Base-by-base conservation (phyloP, 805 yeast species). In the Saccharomycopsis vini region DNA sequence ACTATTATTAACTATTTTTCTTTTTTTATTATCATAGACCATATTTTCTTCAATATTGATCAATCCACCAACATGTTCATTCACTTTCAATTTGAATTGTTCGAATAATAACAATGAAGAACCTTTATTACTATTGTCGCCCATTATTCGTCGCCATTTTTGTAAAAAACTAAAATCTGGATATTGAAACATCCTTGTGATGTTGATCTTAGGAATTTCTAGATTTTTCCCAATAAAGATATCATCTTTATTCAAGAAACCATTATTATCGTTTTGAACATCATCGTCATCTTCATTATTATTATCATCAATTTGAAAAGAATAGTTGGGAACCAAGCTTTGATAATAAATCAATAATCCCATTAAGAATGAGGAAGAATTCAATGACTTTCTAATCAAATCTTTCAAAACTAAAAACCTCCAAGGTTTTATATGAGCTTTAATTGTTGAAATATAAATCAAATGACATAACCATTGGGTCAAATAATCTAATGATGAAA, bases 381-480 rank as follows among this genome's bases (percentile, higher is more conserved):
- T 22, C 16, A 23, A 10, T 5, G 39, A 36, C 10, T 19, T n/a
- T 10, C 16, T 20, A 9, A 26, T 15, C 18, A 36, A 16, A 9
- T 29, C 15, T 5, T 28, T 9, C 12, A 38, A 10, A 5, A 38
- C 12, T 15, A 28, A 5, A 2, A 38, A 12, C n/a, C 15, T 24
- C 41, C 41, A 38, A 19, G 41, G 41, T 19, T 28, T 38, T 23
- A 38, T n/a, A 29, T 26, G 33, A 4, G 34, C 20, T 15, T 16
- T 24, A 16, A 7, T 6, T 13, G 41, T 26, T 5, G 22, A 10
- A 7, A 38, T 10, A 16, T n/a, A 38, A n/a, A 38, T 6, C 16
- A 40, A 18, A 13, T 33, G 43, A 19, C 39, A 33, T 4, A 32
- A 13, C 12, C 19, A 24, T 4, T 7, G 38, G n/a, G 5, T 7